Conservation (phyloP, 2,329 filamentous ascomycete species). For the Emericellopsis cladophorae region DNA sequence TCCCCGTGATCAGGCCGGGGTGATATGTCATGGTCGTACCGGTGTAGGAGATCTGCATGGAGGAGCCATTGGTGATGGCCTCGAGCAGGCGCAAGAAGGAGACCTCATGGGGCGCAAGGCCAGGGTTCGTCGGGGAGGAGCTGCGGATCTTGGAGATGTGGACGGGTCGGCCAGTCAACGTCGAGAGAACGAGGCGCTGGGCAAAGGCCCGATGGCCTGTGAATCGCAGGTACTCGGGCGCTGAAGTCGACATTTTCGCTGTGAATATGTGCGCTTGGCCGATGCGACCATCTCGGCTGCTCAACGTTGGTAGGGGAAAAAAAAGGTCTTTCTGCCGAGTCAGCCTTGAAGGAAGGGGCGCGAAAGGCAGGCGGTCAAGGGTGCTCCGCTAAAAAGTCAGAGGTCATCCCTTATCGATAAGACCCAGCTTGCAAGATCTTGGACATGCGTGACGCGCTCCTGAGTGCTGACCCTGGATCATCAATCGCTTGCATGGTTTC, state of each 20-base stretch:
- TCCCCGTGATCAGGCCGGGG: constrained; percentile 84
- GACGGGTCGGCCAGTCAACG: constrained; percentile 76
- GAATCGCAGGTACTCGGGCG: constrained; percentile 55
- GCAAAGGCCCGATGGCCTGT: constrained; percentile 74
- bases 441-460: not conserved
- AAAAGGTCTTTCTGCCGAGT: constrained; percentile 24
- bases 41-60: constrained; percentile 92
- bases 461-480: not conserved
- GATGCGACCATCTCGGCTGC: not conserved
- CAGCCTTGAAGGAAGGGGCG: not conserved
- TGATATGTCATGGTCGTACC: constrained; percentile 88
- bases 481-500: not conserved
- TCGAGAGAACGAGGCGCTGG: constrained; percentile 77
- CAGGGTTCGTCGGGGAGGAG: constrained; percentile 72
- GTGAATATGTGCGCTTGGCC: not conserved
- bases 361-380: constrained; percentile 17
- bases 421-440: not conserved
- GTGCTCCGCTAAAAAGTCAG: constrained; percentile 1
- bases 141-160: constrained; percentile 92
- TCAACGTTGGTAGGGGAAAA: constrained; percentile 7
- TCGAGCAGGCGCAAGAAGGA: constrained; percentile 93
- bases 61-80: constrained; percentile 85
- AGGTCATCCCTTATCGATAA: constrained; percentile 18
- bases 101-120: constrained; percentile 83
- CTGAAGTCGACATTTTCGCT: constrained; percentile 26